These are phyloP conservation scores for Rhodotorula sp. DNA, from an alignment of 1,284 basidiomycete genomes.

Conservation along the genomic window DNA sequence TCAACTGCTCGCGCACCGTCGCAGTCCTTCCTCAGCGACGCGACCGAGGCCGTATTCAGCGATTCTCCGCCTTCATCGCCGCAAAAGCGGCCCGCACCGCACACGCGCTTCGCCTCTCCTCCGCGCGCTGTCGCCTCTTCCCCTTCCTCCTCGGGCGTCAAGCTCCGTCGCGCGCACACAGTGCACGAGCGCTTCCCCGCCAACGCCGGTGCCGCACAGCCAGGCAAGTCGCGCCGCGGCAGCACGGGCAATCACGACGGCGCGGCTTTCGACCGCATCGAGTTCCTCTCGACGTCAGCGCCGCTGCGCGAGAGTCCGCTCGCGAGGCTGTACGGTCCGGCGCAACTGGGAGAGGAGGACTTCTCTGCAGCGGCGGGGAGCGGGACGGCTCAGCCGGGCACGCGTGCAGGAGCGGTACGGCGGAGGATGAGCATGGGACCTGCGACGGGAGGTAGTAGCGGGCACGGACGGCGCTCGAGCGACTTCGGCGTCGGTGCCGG, in stretches of 20 bases:
- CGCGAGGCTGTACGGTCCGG: conserved; percentile 21
- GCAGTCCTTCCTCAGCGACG: not conserved
- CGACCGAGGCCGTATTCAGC: not conserved
- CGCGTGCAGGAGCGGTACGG: conserved; percentile 7
- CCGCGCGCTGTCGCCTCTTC: not conserved
- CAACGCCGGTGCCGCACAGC: conserved; percentile 9
- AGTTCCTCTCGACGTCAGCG: conserved; percentile 25
- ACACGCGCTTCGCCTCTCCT: not conserved
- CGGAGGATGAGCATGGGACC: conserved; percentile 28
- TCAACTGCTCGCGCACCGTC: not conserved
- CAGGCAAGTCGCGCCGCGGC: not conserved
- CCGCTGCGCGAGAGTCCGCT: conserved; percentile 34
- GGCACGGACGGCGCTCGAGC: conserved; percentile 6
- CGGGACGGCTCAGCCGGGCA: not conserved
- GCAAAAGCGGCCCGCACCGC: too few species aligned
- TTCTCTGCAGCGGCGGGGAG: not conserved
- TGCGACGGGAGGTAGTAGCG: not conserved
- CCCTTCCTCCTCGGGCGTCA: not conserved
- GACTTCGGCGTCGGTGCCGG: not conserved
- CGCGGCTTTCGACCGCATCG: not conserved
- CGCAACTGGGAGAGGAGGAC: not conserved
- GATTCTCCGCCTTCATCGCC: conserved; percentile 7
- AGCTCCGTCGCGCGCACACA: not conserved
- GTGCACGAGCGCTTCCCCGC: conserved; percentile 23
- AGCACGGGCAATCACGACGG: not conserved